Percentiles rank a stretch among this genome's conserved stretches.
These are phyloP conservation scores for Ogataea kodamae DNA, from an alignment of 805 yeast genomes.

Conservation along the genomic window DNA sequence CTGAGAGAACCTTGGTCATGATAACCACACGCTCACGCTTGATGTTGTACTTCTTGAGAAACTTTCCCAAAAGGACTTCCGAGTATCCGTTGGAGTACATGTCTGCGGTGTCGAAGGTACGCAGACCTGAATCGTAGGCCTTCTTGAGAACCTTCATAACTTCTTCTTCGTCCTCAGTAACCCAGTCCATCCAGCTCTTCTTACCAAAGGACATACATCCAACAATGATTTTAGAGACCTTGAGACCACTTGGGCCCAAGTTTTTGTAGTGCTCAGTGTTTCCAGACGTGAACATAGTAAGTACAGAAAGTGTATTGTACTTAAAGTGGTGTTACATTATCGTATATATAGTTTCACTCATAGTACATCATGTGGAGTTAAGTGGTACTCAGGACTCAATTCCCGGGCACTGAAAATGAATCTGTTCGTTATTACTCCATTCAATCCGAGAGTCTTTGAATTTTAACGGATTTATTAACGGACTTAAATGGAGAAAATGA, in stretches of 20 bases:
- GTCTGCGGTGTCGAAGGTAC: slow-evolving; percentile 53
- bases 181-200: slow-evolving; percentile 43
- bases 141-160: slow-evolving; percentile 43
- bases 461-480: no score
- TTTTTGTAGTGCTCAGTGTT: no score
- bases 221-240: slow-evolving; percentile 45
- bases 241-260: slow-evolving; percentile 36
- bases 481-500: no score
- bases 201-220: slow-evolving; percentile 55
- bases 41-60: slow-evolving; percentile 47
- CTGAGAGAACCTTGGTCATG: slow-evolving; percentile 41
- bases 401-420: no score
- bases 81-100: slow-evolving; percentile 45
- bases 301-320: no score
- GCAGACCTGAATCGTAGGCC: slow-evolving; percentile 43
- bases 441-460: no score
- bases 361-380: no score
- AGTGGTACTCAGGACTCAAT: no score
- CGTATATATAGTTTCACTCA: no score
- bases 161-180: slow-evolving; percentile 44
- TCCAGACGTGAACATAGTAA: no score
- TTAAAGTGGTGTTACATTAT: no score
- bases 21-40: slow-evolving; percentile 55
- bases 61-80: slow-evolving; percentile 51
- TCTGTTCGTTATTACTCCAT: no score